Percentiles rank a stretch among this genome's conserved stretches.
Conservation (phyloP, 2,329 filamentous ascomycete species). For the Cladosporium sp. region DNA sequence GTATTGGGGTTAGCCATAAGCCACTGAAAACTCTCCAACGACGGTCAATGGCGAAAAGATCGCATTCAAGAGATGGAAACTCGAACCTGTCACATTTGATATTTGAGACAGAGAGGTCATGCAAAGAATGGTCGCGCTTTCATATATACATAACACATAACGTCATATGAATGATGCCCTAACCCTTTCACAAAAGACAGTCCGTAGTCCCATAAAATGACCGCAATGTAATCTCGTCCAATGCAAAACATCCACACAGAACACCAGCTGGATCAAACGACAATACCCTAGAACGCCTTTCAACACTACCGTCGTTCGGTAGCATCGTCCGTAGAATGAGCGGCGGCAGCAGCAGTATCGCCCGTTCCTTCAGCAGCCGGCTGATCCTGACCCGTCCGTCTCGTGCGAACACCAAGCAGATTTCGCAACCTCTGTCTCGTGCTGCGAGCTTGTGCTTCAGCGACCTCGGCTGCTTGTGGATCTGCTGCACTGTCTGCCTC, state of each 20-base stretch:
- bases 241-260: background rate
- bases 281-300: background rate
- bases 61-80: background rate
- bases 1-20: background rate
- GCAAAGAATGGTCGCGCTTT: background rate
- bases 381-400: slow-evolving; percentile 35
- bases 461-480: background rate
- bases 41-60: background rate
- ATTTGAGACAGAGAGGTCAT: background rate
- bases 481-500: background rate
- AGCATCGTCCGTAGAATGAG: background rate
- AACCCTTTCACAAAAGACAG: background rate
- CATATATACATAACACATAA: slow-evolving; percentile 2
- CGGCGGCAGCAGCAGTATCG: background rate
- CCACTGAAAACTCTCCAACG: too few relatives aligned
- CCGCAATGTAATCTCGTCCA: background rate
- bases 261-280: background rate
- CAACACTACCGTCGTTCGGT: background rate
- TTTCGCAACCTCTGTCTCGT: slow-evolving; percentile 27
- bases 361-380: background rate
- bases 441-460: slow-evolving; percentile 23
- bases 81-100: background rate
- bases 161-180: background rate
- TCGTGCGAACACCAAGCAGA: slow-evolving; percentile 33
- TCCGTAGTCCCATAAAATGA: background rate